Conservation (phyloP, 164 flowering plant species). For the Cinnamomum micranthum region DNA sequence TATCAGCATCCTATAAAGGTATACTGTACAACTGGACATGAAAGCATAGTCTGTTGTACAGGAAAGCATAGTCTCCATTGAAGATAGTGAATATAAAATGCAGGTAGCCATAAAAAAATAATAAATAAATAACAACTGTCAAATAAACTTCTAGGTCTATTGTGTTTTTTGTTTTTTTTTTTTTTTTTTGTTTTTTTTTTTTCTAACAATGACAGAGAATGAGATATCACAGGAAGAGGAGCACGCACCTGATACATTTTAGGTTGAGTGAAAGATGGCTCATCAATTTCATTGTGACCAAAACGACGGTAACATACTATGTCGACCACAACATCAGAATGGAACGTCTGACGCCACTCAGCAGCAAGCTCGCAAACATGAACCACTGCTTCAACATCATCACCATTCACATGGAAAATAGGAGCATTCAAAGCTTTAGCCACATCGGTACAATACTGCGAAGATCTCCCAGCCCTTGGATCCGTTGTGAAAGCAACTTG, state of each 20-base stretch:
- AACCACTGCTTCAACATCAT: constrained; percentile 95
- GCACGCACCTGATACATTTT: constrained; percentile 80
- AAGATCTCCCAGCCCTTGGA: constrained; percentile 89
- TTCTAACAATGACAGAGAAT: neutral
- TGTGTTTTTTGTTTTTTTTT: neutral
- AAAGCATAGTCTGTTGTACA: no score
- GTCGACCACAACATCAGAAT: constrained; percentile 97
- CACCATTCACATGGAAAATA: constrained; percentile 96
- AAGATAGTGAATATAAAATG: neutral
- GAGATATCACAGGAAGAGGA: neutral
- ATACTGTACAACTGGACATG: neutral
- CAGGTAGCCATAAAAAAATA: neutral
- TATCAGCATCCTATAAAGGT: neutral
- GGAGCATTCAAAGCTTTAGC: constrained; percentile 96
- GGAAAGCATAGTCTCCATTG: no score
- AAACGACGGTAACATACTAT: constrained; percentile 90
- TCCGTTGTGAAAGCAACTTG: constrained; percentile 99
- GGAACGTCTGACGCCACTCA: constrained; percentile 97
- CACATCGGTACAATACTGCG: constrained; percentile 96
- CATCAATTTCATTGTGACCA: constrained; percentile 99
- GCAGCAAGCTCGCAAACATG: constrained; percentile 97
- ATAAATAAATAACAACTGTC: neutral
- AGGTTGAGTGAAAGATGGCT: constrained; percentile 97
- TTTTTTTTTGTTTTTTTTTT: neutral
- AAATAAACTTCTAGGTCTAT: neutral